Conservation (phyloP, 2,329 filamentous ascomycete genomes). For the Drechslerella dactyloides region DNA sequence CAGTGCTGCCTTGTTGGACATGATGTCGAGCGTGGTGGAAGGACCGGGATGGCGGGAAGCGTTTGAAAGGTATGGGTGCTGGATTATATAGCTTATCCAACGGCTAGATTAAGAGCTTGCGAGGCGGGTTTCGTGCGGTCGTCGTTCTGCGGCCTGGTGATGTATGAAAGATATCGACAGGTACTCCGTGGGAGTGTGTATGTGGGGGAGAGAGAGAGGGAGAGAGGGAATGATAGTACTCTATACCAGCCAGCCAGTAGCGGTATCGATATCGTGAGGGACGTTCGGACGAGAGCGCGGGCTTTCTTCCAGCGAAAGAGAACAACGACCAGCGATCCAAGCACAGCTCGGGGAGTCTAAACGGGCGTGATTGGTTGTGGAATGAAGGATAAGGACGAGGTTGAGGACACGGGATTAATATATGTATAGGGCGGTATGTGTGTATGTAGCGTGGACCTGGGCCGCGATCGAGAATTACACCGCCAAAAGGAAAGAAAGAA, state of each 20-base stretch:
- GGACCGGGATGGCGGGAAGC: background rate
- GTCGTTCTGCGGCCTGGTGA: too few relatives aligned
- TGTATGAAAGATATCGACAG: background rate
- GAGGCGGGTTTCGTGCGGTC: too few relatives aligned
- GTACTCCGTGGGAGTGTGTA: background rate
- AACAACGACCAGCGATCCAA: background rate
- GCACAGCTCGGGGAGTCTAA: conserved; percentile 23
- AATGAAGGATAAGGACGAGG: background rate
- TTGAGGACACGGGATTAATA: conserved; percentile 18
- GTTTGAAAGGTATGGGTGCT: background rate
- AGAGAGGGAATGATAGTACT: too few relatives aligned
- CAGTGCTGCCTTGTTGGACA: conserved; percentile 72
- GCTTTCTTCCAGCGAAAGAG: background rate
- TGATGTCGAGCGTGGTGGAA: conserved; percentile 44
- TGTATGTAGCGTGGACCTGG: too few relatives aligned
- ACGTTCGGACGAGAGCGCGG: too few relatives aligned
- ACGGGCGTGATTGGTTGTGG: conserved; percentile 17
- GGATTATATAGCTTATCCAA: background rate
- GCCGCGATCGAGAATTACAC: too few relatives aligned
- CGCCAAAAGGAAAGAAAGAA: too few relatives aligned
- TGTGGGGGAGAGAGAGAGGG: too few relatives aligned
- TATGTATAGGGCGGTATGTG: background rate
- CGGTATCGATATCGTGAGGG: background rate
- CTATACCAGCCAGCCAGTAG: conserved; percentile 31
- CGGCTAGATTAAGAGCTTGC: too few relatives aligned